Conservation (phyloP, 2,329 filamentous ascomycete species). For the Colletotrichum horii region DNA sequence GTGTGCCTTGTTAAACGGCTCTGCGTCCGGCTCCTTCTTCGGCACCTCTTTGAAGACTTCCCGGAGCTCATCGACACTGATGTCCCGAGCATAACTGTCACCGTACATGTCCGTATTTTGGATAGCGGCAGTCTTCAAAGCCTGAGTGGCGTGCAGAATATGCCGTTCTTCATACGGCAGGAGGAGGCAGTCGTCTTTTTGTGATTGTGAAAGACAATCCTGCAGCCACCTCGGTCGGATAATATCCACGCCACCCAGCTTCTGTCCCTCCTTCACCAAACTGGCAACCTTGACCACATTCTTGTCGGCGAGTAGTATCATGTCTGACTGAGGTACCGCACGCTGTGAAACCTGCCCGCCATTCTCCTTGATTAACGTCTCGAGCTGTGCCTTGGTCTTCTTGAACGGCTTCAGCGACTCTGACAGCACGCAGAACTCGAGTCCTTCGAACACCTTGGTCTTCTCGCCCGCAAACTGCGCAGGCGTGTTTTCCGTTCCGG, state of each 20-base stretch:
- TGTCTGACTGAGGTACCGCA: conserved; percentile 63
- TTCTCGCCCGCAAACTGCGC: conserved; percentile 58
- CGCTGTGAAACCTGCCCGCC: conserved; percentile 83
- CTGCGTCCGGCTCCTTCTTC: conserved; percentile 44
- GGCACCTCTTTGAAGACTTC: conserved; percentile 55
- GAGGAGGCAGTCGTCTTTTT: conserved; percentile 61
- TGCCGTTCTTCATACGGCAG: conserved; percentile 69
- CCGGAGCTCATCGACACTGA: conserved; percentile 67
- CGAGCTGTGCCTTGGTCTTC: conserved; percentile 79
- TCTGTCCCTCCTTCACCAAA: conserved; percentile 77
- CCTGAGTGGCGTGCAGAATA: conserved; percentile 71
- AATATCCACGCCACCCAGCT: conserved; percentile 72
- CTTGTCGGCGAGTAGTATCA: conserved; percentile 81
- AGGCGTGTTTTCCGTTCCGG: conserved; percentile 64
- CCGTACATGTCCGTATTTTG: conserved; percentile 76
- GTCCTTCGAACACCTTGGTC: conserved; percentile 73
- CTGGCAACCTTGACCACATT: conserved; percentile 82
- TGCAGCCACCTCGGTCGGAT: conserved; percentile 82
- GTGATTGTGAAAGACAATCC: conserved; percentile 75
- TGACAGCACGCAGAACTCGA: conserved; percentile 84
- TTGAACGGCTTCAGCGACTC: conserved; percentile 74
- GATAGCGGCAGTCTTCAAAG: conserved; percentile 57
- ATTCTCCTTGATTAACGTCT: conserved; percentile 80
- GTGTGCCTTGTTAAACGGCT: conserved; percentile 45
- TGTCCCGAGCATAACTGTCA: conserved; percentile 82